phyloP scores from a whole-genome alignment of 2,329 filamentous ascomycete genomes.

The Fusarium oligoseptatum region DNA sequence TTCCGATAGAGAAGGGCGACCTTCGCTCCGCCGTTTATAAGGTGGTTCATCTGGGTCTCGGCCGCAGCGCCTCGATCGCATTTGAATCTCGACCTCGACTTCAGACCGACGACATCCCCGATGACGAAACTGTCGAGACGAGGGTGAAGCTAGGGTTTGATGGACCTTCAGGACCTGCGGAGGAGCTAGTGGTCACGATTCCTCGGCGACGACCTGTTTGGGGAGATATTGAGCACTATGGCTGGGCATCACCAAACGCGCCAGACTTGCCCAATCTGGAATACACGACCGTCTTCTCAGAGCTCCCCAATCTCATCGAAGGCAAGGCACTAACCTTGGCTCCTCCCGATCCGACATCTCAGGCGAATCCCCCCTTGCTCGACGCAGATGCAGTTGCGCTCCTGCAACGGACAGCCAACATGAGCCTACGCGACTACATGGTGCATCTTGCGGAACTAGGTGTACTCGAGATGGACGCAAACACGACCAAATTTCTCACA shows the following conservation, averaged over 20 bases:
- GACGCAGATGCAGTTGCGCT: constrained; percentile 78
- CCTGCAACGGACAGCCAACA: constrained; percentile 76
- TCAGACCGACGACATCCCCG: constrained; percentile 33
- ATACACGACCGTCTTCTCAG: constrained; percentile 83
- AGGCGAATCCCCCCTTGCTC: constrained; percentile 60
- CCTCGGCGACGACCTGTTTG: constrained; percentile 70
- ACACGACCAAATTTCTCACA: constrained; percentile 74
- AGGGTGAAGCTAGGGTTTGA: constrained; percentile 43
- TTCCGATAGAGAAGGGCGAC: constrained; percentile 88
- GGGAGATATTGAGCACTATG: constrained; percentile 87
- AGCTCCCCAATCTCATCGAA: constrained; percentile 91
- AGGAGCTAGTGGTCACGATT: constrained; percentile 62
- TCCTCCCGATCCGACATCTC: constrained; percentile 64
- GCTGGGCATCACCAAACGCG: constrained; percentile 87
- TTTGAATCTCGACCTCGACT: constrained; percentile 68
- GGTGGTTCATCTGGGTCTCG: constrained; percentile 79
- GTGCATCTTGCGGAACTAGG: constrained; percentile 76
- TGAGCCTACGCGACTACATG: constrained; percentile 86
- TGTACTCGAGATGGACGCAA: constrained; percentile 63
- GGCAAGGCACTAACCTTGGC: constrained; percentile 91
- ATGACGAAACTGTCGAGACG: constrained; percentile 32
- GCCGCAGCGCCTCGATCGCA: constrained; percentile 83
- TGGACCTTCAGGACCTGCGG: constrained; percentile 55
- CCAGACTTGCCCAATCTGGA: constrained; percentile 84
- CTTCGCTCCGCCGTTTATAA: constrained; percentile 80